A percentile compares a stretch with the other conserved stretches of the same genome.
Conservation (phyloP, 1,139 yeast genomes). For the Diutina scorzettiae region DNA sequence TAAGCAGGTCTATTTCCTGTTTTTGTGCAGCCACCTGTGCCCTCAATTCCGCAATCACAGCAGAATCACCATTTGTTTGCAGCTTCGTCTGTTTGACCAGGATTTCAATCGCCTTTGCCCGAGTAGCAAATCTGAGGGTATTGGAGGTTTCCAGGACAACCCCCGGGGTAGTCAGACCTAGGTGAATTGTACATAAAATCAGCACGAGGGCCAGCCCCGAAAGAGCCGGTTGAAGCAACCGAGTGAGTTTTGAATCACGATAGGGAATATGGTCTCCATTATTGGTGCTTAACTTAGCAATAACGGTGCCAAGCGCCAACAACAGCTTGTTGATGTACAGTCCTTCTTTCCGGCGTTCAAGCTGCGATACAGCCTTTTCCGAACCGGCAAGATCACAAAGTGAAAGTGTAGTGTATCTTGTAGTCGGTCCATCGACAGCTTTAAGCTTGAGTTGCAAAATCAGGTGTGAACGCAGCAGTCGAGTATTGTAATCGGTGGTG, state of each 20-base stretch:
- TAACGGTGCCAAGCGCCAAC: slow-evolving; percentile 80
- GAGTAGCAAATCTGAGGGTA: slow-evolving; percentile 82
- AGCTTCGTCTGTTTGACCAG: slow-evolving; percentile 47
- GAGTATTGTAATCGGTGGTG: slow-evolving; percentile 75
- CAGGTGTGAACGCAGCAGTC: slow-evolving; percentile 89
- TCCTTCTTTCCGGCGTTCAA: slow-evolving; percentile 84
- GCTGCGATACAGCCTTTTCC: slow-evolving; percentile 76
- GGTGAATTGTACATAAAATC: slow-evolving; percentile 74
- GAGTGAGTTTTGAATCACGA: slow-evolving; percentile 82
- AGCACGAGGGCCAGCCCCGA: slow-evolving; percentile 83
- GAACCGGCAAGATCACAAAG: slow-evolving; percentile 95
- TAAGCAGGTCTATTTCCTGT: slow-evolving; percentile 19
- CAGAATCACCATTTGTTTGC: slow-evolving; percentile 19
- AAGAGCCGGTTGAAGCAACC: slow-evolving; percentile 81
- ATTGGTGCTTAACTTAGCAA: slow-evolving; percentile 50
- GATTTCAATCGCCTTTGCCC: slow-evolving; percentile 78
- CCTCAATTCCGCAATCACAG: slow-evolving; percentile 35
- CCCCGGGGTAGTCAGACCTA: slow-evolving; percentile 25
- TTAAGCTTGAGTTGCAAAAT: slow-evolving; percentile 62
- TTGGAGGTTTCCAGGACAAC: slow-evolving; percentile 64
- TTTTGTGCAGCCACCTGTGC: slow-evolving; percentile 33
- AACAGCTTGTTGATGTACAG: slow-evolving; percentile 84
- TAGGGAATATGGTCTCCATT: slow-evolving; percentile 66
- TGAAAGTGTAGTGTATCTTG: slow-evolving; percentile 51
- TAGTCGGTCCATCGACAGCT: slow-evolving; percentile 12